Base-by-base conservation (phyloP, 306 rosid species). In the Corylus heterophylla region DNA sequence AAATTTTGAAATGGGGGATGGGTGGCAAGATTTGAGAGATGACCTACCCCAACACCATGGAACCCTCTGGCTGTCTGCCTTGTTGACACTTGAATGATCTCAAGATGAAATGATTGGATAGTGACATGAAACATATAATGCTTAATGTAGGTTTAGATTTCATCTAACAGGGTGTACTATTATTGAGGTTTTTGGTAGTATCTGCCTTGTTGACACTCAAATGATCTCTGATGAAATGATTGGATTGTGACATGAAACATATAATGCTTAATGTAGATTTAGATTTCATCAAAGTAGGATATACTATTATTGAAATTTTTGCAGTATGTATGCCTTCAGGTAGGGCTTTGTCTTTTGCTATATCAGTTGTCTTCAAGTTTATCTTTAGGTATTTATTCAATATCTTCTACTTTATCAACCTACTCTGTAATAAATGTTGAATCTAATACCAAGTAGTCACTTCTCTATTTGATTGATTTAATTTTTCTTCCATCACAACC, bases 71-170 rank as follows among this genome's bases (percentile, higher is more conserved):
- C 7, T 27, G 31, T 59, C 66, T 63, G 49, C 52, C 61, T 77
- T 73, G 20, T 45, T 67, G 47, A 68, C 27, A 4, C 55, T 77
- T 35, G 27, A 68, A 54, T 56, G 70, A 55, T 31, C 69, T 66
- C 12, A 14, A 31, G 64, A 25, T n/a, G 31, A 22, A 66, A 22
- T 54, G 48, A 58, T 47, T 74, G 76, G 50, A 58, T 27, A 8
- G 59, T 12, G 61, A 58, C 61, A 25, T 14, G 67, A 49, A 59
- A 58, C 50, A 42, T 74, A 42, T 59, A 45, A 48, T 7, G 42
- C 17, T 74, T n/a, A 7, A 20, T 48, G 18, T 47, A 14, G 42
- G 51, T 51, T 74, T 31, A 6, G 39, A 58, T 62, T 12, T 27
- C 3, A 35, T 12, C 5, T 31, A 59, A 25, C 25, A 42, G 78